A percentile compares a stretch with the other conserved stretches of the same genome.
phyloP scores from a whole-genome alignment of 495 filamentous ascomycete species.

The Penicillium verhagenii region DNA sequence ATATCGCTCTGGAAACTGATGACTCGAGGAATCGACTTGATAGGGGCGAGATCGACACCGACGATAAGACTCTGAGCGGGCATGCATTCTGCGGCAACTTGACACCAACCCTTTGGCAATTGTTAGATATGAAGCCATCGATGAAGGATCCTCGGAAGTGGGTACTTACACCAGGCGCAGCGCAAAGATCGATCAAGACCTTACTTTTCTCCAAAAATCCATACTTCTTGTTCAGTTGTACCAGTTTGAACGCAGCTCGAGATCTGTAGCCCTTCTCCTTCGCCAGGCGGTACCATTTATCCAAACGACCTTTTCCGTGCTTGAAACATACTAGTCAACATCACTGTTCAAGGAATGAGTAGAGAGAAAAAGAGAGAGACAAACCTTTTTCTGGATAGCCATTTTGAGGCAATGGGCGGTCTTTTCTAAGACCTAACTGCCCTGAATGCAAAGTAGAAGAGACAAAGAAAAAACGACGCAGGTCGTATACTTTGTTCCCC shows the following conservation, averaged over 20 bases:
- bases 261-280: slow-evolving; percentile 97
- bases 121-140: slow-evolving; percentile 26
- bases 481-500: slow-evolving; percentile 22
- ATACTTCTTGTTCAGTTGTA: slow-evolving; percentile 99
- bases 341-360: neutral
- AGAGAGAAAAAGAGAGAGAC: neutral
- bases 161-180: slow-evolving; percentile 80
- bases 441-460: slow-evolving; percentile 12
- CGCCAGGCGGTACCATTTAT: slow-evolving; percentile 96
- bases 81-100: slow-evolving; percentile 96
- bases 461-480: slow-evolving; percentile 12
- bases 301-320: slow-evolving; percentile 97
- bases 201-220: slow-evolving; percentile 95
- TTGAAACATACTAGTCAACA: slow-evolving; percentile 35
- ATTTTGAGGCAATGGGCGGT: slow-evolving; percentile 49
- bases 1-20: slow-evolving; percentile 98
- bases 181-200: slow-evolving; percentile 94
- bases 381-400: slow-evolving; percentile 95
- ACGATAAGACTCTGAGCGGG: slow-evolving; percentile 86
- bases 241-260: slow-evolving; percentile 95
- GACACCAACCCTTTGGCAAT: slow-evolving; percentile 79
- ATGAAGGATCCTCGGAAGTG: neutral
- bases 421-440: slow-evolving; percentile 24
- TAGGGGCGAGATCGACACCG: slow-evolving; percentile 92
- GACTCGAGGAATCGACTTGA: slow-evolving; percentile 89